Base-by-base conservation (phyloP, 2,329 filamentous ascomycete genomes). In the Monilinia vaccinii-corymbosi region DNA sequence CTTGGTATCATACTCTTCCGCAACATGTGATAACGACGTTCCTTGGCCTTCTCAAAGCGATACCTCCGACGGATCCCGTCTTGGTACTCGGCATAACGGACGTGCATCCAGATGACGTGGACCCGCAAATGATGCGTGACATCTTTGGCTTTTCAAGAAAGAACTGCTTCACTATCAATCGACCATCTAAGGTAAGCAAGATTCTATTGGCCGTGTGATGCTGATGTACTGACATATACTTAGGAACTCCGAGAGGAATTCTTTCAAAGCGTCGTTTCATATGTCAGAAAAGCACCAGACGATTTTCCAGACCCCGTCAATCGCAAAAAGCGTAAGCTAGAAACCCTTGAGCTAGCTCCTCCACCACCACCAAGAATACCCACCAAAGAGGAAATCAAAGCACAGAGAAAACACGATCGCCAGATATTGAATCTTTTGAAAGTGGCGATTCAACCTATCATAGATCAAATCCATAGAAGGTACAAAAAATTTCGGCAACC, bases 381-480 rank as follows among this genome's bases (percentile, higher is more conserved):
- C 2, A 88, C 85, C 32, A 92, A 91, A 71, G 88, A 88, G 59
- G 89, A 97, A 69, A 80, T 89, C 61, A 91, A 91, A 71, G 83
- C 82, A 2, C 85, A 93, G 71, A 88, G 88, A 74, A 88, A 91
- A 73, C 83, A 84, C 63, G 95, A 99, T 70, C 86, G 90, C 52
- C 85, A 93, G 64, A 83, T 87, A 13, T 79, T 97, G 58, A 97
- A 97, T 71, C 78, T 87, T 61, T 78, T 99, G 65, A 99, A 97
- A 76, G 85, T 96, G 44, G 79, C 87, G 57, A 84, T 99, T 58
- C 92, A 97, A 73, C 91, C 90, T 2, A 90, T 97, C 66, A 97
- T 99, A 91, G 93, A 99, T 67, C 91, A 97, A 74, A 90, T 99
- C 71, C 94, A 96, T 73, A 80, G 81, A 63, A 91, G 88, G 71